Evolutionary conservation across 164 flowering plant genomes (phyloP), one percentile per base, ranked within the genome.

Genomic region (Brasenia schreberi): DNA sequence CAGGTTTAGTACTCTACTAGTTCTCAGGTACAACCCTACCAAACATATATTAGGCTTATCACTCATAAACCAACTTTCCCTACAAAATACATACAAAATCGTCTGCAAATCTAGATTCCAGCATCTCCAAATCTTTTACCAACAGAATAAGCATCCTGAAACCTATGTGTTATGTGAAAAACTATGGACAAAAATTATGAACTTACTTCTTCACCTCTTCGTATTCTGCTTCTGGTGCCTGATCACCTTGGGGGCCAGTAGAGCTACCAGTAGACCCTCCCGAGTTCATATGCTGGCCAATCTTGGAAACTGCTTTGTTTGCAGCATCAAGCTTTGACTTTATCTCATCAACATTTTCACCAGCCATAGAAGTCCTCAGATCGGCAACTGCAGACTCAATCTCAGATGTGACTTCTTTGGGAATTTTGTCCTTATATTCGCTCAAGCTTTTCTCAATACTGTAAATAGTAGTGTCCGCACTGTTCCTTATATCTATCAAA

Each of bases 151-250:
- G 39, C 39, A 33, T 33, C 39, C 39, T 33, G 39, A 33, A 33
- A 33, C 39, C 39, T 33, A 33, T 33, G 27, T 23, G 27, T 23
- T 23, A 23, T 23, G 39, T 33, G 39, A 33, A 3, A 4, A 33
- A 33, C 39, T 33, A 33, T 33, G 39, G 39, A 33, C 39, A 33
- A 33, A 33, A 33, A 33, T 33, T 33, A 33, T 33, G 4, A 18
- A n/a, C 60, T 33, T 59, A 72, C 67, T 72, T 72, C 67, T 72
- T 67, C 16, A 59, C 70, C 59, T 71, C 70, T 64, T 67, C 67
- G 39, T 71, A 64, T 12, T 71, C 70, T 52, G 74, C 74, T 64
- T 71, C 74, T 42, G 74, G 63, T 56, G 70, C 45, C 66, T 71
- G 67, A 17, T 71, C 53, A 16, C 19, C 64, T 7, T 18, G 18